A percentile compares a stretch with the other conserved stretches of the same genome.
These are phyloP conservation scores for Fusarium poae DNA, from an alignment of 2,329 filamentous ascomycete genomes.

Conservation along the genomic window DNA sequence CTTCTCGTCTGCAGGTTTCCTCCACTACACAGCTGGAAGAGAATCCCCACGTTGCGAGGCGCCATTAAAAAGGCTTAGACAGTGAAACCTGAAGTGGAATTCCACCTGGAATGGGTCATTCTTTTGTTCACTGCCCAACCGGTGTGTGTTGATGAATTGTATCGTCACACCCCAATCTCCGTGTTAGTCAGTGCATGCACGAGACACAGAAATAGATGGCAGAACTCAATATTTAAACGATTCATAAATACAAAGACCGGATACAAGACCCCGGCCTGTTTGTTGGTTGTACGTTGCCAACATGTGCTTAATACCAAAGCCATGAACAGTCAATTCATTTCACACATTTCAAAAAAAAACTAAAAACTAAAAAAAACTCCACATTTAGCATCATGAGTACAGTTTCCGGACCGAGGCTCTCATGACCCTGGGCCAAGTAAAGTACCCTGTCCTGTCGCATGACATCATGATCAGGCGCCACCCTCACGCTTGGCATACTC, in stretches of 20 bases:
- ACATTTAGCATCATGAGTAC: constrained; percentile 25
- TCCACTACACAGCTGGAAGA: constrained; percentile 27
- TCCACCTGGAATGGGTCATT: constrained; percentile 25
- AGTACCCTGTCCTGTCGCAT: constrained; percentile 19
- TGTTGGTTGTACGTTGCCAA: constrained; percentile 18
- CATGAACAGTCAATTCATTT: constrained; percentile 21
- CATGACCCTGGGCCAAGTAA: constrained; percentile 21
- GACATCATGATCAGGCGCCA: constrained; percentile 62
- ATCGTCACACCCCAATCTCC: constrained; percentile 22
- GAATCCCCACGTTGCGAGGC: constrained; percentile 22
- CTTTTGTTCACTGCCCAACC: constrained; percentile 20
- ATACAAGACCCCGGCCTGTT: constrained; percentile 11
- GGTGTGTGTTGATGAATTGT: constrained; percentile 5
- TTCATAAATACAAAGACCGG: constrained; percentile 14
- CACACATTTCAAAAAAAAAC: constrained; percentile 7
- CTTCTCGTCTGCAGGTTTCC: constrained; percentile 23
- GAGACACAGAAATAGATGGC: neutral
- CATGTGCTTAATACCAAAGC: neutral
- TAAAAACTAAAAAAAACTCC: constrained; percentile 5
- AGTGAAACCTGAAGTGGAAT: constrained; percentile 15
- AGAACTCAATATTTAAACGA: constrained; percentile 3
- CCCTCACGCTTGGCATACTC: constrained; percentile 74
- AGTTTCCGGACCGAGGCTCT: constrained; percentile 26
- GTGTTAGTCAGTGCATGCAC: constrained; percentile 7
- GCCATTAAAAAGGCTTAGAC: constrained; percentile 18